Percentiles rank a stretch among this genome's conserved stretches.
These are phyloP conservation scores for Spergularia bocconei DNA, from an alignment of 148 eudicot genomes.

Conservation along the genomic window DNA sequence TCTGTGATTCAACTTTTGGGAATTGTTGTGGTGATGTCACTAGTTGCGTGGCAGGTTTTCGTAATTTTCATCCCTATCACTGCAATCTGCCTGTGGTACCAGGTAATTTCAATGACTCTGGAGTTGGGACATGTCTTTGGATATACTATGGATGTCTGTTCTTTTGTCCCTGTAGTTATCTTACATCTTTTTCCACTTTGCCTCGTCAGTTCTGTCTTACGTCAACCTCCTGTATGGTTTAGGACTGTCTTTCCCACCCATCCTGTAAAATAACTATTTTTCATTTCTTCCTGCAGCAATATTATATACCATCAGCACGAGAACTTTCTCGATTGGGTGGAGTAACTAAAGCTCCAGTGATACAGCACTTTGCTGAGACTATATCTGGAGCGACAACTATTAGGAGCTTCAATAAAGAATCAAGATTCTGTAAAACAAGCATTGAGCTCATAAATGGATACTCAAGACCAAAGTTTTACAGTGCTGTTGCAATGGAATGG, in stretches of 20 bases:
- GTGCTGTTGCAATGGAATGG: slow-evolving; percentile 62
- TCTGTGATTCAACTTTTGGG: slow-evolving; percentile 56
- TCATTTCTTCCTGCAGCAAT: slow-evolving; percentile 37
- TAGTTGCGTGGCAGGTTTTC: slow-evolving; percentile 71
- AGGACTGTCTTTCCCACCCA: neutral
- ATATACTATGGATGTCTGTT: no score
- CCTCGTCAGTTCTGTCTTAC: neutral
- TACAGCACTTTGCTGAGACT: slow-evolving; percentile 70
- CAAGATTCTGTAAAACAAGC: slow-evolving; percentile 43
- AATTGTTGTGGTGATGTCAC: slow-evolving; percentile 62
- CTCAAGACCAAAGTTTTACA: slow-evolving; percentile 61
- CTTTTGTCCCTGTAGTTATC: neutral
- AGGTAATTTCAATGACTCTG: slow-evolving; percentile 33
- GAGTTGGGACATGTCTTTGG: no score
- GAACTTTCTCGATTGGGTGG: slow-evolving; percentile 61
- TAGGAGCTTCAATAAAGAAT: slow-evolving; percentile 60
- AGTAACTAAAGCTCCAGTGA: slow-evolving; percentile 66
- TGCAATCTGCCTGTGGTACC: slow-evolving; percentile 55
- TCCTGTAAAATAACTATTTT: neutral
- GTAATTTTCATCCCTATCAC: slow-evolving; percentile 51
- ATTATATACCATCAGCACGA: slow-evolving; percentile 57
- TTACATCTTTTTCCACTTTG: neutral
- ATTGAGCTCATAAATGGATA: slow-evolving; percentile 42
- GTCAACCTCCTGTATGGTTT: neutral
- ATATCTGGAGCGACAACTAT: slow-evolving; percentile 64